These are phyloP conservation scores for Thalassiosira mediterranea DNA, from an alignment of 352 stramenopile genomes.

Conservation along the genomic window DNA sequence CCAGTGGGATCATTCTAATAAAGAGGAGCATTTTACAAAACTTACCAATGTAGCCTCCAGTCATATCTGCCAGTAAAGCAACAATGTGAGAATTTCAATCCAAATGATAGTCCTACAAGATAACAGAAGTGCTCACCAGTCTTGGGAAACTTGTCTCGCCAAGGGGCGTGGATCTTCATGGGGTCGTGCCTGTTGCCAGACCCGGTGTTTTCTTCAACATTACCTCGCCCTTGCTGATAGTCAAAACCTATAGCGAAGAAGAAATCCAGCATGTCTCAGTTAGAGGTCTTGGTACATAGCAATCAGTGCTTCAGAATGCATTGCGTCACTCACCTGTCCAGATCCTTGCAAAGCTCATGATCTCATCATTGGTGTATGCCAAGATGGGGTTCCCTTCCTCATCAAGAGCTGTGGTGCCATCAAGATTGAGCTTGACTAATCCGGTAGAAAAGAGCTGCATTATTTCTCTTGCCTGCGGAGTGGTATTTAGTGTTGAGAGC, in stretches of 20 bases:
- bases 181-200: slow-evolving; percentile 73
- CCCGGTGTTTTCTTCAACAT: slow-evolving; percentile 58
- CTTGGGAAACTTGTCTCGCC: slow-evolving; percentile 79
- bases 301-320: neutral
- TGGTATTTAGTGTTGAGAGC: neutral
- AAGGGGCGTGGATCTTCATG: slow-evolving; percentile 68
- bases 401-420: slow-evolving; percentile 70
- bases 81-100: too few relatives aligned
- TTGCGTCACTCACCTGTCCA: slow-evolving; percentile 61
- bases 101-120: too few relatives aligned
- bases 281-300: neutral
- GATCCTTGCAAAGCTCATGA: slow-evolving; percentile 72
- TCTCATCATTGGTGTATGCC: slow-evolving; percentile 80
- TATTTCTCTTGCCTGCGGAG: slow-evolving; percentile 34
- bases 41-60: slow-evolving; percentile 69
- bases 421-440: slow-evolving; percentile 64
- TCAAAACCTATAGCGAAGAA: slow-evolving; percentile 55
- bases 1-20: too few relatives aligned
- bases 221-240: slow-evolving; percentile 54
- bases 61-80: too few relatives aligned
- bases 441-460: slow-evolving; percentile 82
- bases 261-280: neutral
- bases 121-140: too few relatives aligned
- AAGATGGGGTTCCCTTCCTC: slow-evolving; percentile 48
- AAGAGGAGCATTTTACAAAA: too few relatives aligned